Percentiles rank a stretch among this genome's conserved stretches.
These are phyloP conservation scores for Datisca glomerata DNA, from an alignment of 306 rosid genomes.

Conservation along the genomic window DNA sequence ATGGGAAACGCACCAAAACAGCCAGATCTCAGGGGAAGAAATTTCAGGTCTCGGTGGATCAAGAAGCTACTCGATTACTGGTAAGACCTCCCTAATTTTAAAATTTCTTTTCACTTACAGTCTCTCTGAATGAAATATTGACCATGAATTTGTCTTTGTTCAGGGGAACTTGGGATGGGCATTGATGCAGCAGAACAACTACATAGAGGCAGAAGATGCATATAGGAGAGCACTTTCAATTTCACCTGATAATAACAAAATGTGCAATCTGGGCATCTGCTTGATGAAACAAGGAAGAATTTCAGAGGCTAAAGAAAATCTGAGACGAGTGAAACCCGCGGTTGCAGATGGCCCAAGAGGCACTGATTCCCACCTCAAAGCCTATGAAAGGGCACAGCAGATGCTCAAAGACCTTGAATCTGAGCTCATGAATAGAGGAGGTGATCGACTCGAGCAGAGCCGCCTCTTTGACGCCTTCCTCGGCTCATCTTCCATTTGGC, in stretches of 20 bases:
- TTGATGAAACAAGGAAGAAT: slow-evolving; percentile 98
- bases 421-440: slow-evolving; percentile 67
- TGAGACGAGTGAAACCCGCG: slow-evolving; percentile 70
- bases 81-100: slow-evolving; percentile 24
- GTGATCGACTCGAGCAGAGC: slow-evolving; percentile 74
- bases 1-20: slow-evolving; percentile 92
- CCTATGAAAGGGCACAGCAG: slow-evolving; percentile 98
- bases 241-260: slow-evolving; percentile 83
- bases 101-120: background rate
- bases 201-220: slow-evolving; percentile 93
- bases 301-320: slow-evolving; percentile 71
- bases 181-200: slow-evolving; percentile 86
- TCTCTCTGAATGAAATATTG: background rate
- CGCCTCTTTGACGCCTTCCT: slow-evolving; percentile 81
- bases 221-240: slow-evolving; percentile 73
- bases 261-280: slow-evolving; percentile 96
- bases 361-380: slow-evolving; percentile 91
- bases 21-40: slow-evolving; percentile 99
- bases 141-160: background rate
- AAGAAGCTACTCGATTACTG: slow-evolving; percentile 92
- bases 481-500: slow-evolving; percentile 98
- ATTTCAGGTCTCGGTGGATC: slow-evolving; percentile 95
- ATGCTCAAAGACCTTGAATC: slow-evolving; percentile 92
- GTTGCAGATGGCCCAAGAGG: slow-evolving; percentile 95
- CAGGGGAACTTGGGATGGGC: slow-evolving; percentile 99